phyloP scores from a whole-genome alignment of 1,284 basidiomycete genomes.

The Cutaneotrichosporon mucoides region DNA sequence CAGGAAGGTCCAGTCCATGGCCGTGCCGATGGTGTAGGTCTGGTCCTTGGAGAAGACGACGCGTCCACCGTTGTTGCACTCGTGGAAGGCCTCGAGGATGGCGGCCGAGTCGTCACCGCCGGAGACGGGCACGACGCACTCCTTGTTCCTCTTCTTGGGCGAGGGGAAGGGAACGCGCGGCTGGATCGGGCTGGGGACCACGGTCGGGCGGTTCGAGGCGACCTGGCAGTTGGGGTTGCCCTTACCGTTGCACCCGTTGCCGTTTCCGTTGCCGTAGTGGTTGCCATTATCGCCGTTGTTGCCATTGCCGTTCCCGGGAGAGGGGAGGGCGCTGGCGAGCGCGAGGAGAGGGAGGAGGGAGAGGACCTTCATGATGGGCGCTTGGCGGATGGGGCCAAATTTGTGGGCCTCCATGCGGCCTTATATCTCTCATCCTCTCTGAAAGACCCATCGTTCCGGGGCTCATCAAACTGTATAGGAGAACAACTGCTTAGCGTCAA shows the following conservation, averaged over 20 bases:
- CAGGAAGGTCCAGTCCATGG: constrained; percentile 3
- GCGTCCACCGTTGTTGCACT: background rate
- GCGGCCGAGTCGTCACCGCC: background rate
- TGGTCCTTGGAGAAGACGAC: background rate
- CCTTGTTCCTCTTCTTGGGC: background rate
- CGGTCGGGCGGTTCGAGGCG: background rate
- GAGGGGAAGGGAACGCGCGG: background rate
- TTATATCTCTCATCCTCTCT: background rate
- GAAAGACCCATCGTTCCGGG: too few relatives aligned
- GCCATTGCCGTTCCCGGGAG: background rate
- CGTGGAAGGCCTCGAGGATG: background rate
- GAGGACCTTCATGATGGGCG: background rate
- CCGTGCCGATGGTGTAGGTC: constrained; percentile 3
- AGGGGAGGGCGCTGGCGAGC: background rate
- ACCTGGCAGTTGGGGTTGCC: background rate
- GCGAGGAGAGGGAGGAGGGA: background rate
- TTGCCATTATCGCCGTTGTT: background rate
- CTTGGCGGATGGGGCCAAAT: background rate
- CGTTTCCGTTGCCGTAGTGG: background rate
- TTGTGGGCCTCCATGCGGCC: background rate
- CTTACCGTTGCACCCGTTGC: background rate
- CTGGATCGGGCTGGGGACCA: background rate
- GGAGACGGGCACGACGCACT: background rate
- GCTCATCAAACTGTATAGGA: too few relatives aligned
- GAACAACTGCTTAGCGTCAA: too few relatives aligned